Evolutionary conservation across 2,329 filamentous ascomycete species (phyloP).

Genomic region (Westerdykella sp.): DNA sequence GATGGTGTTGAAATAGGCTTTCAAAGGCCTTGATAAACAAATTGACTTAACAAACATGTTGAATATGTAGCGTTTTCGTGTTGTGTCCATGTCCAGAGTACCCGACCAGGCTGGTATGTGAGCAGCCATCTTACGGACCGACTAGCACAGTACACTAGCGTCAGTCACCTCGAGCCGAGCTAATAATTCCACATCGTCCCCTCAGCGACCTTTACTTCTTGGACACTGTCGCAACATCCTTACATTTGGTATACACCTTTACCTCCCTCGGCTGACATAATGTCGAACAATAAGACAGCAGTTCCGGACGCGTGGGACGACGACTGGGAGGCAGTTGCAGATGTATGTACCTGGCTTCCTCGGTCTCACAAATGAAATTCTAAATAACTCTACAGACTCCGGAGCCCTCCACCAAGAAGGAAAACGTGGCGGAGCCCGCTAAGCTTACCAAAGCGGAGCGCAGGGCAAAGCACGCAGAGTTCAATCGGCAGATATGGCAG

Average conservation of each 20-base stretch:
- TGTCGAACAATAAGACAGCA: constrained; percentile 33
- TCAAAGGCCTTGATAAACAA: too few species aligned
- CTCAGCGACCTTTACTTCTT: too few species aligned
- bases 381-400: constrained; percentile 22
- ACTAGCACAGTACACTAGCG: too few species aligned
- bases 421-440: constrained; percentile 36
- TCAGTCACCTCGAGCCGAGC: too few species aligned
- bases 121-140: too few species aligned
- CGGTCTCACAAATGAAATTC: background rate
- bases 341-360: constrained; percentile 44
- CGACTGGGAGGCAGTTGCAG: constrained; percentile 78
- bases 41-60: too few species aligned
- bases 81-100: too few species aligned
- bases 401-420: constrained; percentile 2
- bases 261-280: background rate
- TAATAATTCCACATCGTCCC: too few species aligned
- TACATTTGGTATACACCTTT: background rate
- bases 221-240: background rate
- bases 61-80: too few species aligned
- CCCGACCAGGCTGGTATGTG: too few species aligned
- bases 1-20: too few species aligned
- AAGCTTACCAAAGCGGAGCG: constrained; percentile 70
- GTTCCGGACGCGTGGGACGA: constrained; percentile 72
- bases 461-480: constrained; percentile 71
- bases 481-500: constrained; percentile 82